phyloP scores from a whole-genome alignment of 768 basidiomycete genomes.

The Xerocomellus dryophilus region DNA sequence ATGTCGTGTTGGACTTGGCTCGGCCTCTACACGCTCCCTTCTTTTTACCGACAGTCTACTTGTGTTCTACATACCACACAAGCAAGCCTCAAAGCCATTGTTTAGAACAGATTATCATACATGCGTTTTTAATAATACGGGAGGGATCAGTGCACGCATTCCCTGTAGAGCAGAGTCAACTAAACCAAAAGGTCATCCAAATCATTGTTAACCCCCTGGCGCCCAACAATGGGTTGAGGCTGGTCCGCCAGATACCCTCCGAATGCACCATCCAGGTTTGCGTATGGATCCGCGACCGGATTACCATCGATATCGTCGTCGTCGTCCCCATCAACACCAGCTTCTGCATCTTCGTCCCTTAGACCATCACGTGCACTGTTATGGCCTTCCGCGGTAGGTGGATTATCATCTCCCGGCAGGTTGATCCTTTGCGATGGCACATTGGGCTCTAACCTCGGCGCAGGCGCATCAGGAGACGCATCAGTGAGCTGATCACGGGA shows the following conservation, averaged over 20 bases:
- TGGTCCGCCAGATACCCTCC: constrained; percentile 69
- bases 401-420: constrained; percentile 20
- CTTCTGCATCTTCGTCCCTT: constrained; percentile 24
- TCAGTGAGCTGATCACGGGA: constrained; percentile 28
- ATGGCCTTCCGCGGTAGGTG: not conserved
- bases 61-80: constrained; percentile 12
- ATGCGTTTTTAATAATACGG: not conserved
- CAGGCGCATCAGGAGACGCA: constrained; percentile 18
- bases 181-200: constrained; percentile 71
- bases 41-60: not conserved
- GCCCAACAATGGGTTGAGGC: constrained; percentile 57
- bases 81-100: not conserved
- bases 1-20: not conserved
- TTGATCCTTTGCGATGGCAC: constrained; percentile 24
- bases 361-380: constrained; percentile 12
- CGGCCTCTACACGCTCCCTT: not conserved
- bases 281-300: constrained; percentile 67
- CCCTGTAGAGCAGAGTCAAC: not conserved
- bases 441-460: constrained; percentile 33
- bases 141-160: not conserved
- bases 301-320: constrained; percentile 39
- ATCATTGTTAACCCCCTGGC: constrained; percentile 42
- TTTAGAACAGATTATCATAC: constrained; percentile 5
- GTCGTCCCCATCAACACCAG: constrained; percentile 36
- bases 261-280: constrained; percentile 75